phyloP scores from a whole-genome alignment of 2,329 filamentous ascomycete species.

The Fusarium sp. region DNA sequence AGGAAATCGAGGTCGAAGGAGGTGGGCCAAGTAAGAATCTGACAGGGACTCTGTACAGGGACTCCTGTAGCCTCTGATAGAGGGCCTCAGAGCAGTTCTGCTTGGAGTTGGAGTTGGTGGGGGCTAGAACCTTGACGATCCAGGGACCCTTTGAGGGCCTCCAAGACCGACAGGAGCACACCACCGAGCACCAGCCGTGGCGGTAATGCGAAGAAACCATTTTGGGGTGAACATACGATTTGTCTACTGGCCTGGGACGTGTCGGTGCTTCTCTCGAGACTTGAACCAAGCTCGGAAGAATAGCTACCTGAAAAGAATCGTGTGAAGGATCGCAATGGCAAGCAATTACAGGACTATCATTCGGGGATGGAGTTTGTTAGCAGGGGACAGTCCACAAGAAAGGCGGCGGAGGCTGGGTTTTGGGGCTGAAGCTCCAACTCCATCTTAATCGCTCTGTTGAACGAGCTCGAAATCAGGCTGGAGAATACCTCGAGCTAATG shows the following conservation, averaged over 20 bases:
- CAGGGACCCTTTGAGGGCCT: slow-evolving; percentile 30
- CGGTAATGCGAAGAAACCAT: slow-evolving; percentile 5
- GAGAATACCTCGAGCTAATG: slow-evolving; percentile 21
- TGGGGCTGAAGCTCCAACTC: slow-evolving; percentile 20
- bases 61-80: slow-evolving; percentile 12
- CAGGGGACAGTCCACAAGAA: neutral
- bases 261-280: slow-evolving; percentile 9
- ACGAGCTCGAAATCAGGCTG: neutral
- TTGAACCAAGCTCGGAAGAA: slow-evolving; percentile 18
- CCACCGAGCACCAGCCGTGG: slow-evolving; percentile 25
- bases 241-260: slow-evolving; percentile 17
- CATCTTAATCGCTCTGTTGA: neutral
- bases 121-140: slow-evolving; percentile 36
- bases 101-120: slow-evolving; percentile 27
- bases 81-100: slow-evolving; percentile 31
- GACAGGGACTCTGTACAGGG: slow-evolving; percentile 32
- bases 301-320: slow-evolving; percentile 13
- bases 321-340: slow-evolving; percentile 1
- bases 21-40: slow-evolving; percentile 27
- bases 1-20: slow-evolving; percentile 33
- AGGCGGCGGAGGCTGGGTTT: slow-evolving; percentile 20
- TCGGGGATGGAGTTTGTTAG: neutral
- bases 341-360: neutral
- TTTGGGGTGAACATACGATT: slow-evolving; percentile 37
- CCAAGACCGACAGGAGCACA: slow-evolving; percentile 18